Base-by-base conservation (phyloP, 192 early-diverging fungal genomes). In the Podila epicladia region DNA sequence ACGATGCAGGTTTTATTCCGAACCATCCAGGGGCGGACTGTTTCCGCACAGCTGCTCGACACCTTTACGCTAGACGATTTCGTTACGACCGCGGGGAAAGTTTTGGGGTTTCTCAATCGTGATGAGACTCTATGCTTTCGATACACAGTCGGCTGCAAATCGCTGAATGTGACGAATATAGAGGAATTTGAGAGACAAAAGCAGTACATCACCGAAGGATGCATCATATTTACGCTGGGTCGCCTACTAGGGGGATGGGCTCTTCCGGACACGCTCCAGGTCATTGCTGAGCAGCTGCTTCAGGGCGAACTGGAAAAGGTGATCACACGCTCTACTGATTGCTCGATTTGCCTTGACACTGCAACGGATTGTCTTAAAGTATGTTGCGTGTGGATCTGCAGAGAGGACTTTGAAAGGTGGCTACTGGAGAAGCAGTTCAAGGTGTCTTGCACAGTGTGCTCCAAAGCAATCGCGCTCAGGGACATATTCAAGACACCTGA, bases 401-500 rank as follows among this genome's bases (percentile, higher is more conserved):
- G 66, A 64, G 73, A 68, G 38, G 67, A 69, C 9, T 64, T 69
- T 19, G 19, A 49, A 17, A 53, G 65, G 13, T 75, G 73, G 73
- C 35, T 75, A 8, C 41, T 64, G 62, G 65, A 58, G 9, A 75
- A 75, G 62, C 38, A 65, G 37, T 68, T 75, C 38, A 69, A 69
- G 62, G 37, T 64, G 37, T 69, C 67, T 58, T 75, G 73, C 62
- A 60, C 20, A 49, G n/a, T 69, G 53, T 75, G 73, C 62, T 64
- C 67, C 53, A 69, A 75, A 64, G 53, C 61, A 58, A 49, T 69
- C 26, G 7, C 17, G 32, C 67, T 58, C 38, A 32, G 20, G 32
- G 41, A 59, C 62, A 69, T 75, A n/a, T 75, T 75, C 73, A 75
- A 69, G 73, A 59, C 62, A 24, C 62, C 73, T 4, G 73, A 68